A percentile compares a stretch with the other conserved stretches of the same genome.
These are phyloP conservation scores for Parastagonospora nodorum DNA, from an alignment of 2,329 filamentous ascomycete species.

Conservation along the genomic window DNA sequence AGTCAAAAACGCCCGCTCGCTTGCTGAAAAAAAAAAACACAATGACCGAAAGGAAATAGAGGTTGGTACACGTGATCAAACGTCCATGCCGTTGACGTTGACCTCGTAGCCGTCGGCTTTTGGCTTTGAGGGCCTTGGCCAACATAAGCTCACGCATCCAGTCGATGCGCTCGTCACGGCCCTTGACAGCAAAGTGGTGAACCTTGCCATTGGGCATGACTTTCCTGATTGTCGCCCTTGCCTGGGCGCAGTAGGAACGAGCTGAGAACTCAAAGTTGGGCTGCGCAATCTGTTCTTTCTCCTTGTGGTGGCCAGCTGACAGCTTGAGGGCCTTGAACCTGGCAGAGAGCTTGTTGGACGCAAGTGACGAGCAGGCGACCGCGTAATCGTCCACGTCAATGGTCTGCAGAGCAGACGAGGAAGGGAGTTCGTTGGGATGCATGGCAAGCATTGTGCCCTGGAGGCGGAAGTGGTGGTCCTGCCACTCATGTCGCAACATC, in stretches of 20 bases:
- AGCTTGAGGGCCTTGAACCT: slow-evolving; percentile 80
- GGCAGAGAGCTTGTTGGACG: slow-evolving; percentile 81
- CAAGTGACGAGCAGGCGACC: slow-evolving; percentile 79
- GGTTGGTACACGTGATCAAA: slow-evolving; percentile 18
- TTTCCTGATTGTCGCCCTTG: slow-evolving; percentile 48
- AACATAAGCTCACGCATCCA: slow-evolving; percentile 97
- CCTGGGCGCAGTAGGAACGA: slow-evolving; percentile 70
- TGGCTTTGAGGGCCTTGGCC: slow-evolving; percentile 83
- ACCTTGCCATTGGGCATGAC: slow-evolving; percentile 67
- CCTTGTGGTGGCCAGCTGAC: slow-evolving; percentile 54
- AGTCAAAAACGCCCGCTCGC: slow-evolving; percentile 24
- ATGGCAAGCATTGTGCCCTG: slow-evolving; percentile 66
- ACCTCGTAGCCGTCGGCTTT: slow-evolving; percentile 82
- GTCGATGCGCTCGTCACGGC: slow-evolving; percentile 87
- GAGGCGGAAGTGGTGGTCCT: slow-evolving; percentile 88
- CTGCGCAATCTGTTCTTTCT: slow-evolving; percentile 62
- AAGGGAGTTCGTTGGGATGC: slow-evolving; percentile 61
- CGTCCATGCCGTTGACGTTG: slow-evolving; percentile 69
- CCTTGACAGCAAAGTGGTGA: slow-evolving; percentile 91
- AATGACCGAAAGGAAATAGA: slow-evolving; percentile 3
- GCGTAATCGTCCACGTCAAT: slow-evolving; percentile 89
- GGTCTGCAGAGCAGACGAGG: slow-evolving; percentile 73
- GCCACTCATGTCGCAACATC: slow-evolving; percentile 91
- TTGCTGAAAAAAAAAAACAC: slow-evolving; percentile 11
- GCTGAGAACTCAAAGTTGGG: slow-evolving; percentile 80